Evolutionary conservation across 768 basidiomycete genomes (phyloP).

Genomic region (Termitomyces sp.): DNA sequence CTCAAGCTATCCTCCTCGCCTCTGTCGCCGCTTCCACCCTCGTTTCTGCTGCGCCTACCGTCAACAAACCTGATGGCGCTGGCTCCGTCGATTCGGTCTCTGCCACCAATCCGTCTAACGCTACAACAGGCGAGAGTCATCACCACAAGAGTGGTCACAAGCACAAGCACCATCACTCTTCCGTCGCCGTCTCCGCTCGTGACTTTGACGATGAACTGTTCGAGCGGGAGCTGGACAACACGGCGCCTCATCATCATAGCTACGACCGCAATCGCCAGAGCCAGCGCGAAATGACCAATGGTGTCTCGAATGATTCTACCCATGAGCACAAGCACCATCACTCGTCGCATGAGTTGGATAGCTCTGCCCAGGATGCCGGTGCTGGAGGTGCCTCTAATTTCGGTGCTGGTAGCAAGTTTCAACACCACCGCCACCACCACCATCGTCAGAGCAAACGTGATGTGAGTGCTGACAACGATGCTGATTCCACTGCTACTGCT

Average conservation of each 20-base stretch:
- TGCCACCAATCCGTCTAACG: not conserved
- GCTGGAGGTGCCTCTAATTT: not conserved
- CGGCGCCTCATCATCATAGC: not conserved
- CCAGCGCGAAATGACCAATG: too few species aligned
- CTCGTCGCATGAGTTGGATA: not conserved
- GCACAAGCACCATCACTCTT: not conserved
- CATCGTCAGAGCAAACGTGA: not conserved
- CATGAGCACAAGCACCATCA: not conserved
- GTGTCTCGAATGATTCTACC: too few species aligned
- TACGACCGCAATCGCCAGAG: not conserved
- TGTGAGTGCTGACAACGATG: not conserved
- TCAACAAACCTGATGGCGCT: not conserved
- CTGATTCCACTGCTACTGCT: not conserved
- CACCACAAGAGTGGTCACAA: not conserved
- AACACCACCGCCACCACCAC: not conserved
- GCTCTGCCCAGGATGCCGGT: not conserved
- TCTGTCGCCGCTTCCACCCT: slow-evolving; percentile 13
- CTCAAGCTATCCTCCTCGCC: slow-evolving; percentile 16
- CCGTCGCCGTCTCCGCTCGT: not conserved
- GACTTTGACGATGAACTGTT: slow-evolving; percentile 4
- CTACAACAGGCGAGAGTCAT: not conserved
- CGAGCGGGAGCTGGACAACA: not conserved
- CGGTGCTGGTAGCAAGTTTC: not conserved
- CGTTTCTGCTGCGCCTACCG: slow-evolving; percentile 11
- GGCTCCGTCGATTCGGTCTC: not conserved